Base-by-base conservation (phyloP, 106 monocot genomes). In the Acanthochlamys bracteata region DNA sequence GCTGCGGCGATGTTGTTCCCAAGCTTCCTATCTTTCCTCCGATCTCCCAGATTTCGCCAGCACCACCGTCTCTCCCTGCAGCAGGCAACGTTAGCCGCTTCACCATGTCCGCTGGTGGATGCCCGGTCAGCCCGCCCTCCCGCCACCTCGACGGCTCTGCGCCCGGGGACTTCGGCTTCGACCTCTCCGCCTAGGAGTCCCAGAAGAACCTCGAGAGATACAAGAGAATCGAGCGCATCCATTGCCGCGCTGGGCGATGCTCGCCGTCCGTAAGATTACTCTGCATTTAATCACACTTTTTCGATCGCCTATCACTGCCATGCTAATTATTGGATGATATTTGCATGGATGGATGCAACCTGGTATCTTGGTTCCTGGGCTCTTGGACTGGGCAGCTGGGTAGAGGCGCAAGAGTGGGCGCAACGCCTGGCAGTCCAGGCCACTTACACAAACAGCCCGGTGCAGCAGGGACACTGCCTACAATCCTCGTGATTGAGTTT, bases 221-320 rank as follows among this genome's bases (percentile, higher is more conserved):
- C 73, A 94, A 90, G 86, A 89, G 90, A 58, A 86, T 86, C 0
- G 94, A 90, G 71, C 73, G 90, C 61, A 80, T 84, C 69, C 94
- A 94, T 79, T 94, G 90, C 86, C 79, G 90, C n/a, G n/a, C 67
- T 90, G 94, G 90, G 89, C 89, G 33, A 94, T 94, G 90, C 84
- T 94, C 23, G 94, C 94, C 11, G 90, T 94, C n/a, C 41, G 93
- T 93, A 73, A 55, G 69, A n/a, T n/a, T n/a, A n/a, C n/a, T n/a
- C n/a, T n/a, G n/a, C n/a, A n/a, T n/a, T n/a, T n/a, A n/a, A n/a
- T n/a, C n/a, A n/a, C n/a, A n/a, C n/a, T n/a, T n/a, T n/a, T n/a
- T n/a, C n/a, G n/a, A n/a, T n/a, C n/a, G n/a, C n/a, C n/a, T n/a
- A n/a, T n/a, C n/a, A n/a, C n/a, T n/a, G 10, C 10, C 17, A 49